These are phyloP conservation scores for Fennellomyces sp. DNA, from an alignment of 371 early-diverging fungal species.

Conservation along the genomic window DNA sequence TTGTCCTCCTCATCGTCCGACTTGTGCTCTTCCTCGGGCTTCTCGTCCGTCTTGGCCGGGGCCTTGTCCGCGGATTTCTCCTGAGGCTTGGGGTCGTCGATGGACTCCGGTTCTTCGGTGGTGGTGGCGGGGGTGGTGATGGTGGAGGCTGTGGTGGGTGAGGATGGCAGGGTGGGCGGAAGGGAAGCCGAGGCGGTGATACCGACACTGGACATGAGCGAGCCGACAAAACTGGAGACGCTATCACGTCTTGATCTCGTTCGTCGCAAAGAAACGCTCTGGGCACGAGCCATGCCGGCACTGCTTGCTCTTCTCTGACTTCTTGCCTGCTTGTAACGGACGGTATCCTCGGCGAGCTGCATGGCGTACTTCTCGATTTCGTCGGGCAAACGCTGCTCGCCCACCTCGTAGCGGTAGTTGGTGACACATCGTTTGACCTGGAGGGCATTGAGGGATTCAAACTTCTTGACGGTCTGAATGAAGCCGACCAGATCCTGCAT, in stretches of 20 bases:
- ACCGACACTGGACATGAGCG: constrained; percentile 27
- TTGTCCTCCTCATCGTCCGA: constrained; percentile 35
- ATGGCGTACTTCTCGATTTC: constrained; percentile 75
- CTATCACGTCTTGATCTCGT: constrained; percentile 32
- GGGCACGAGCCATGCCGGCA: constrained; percentile 10
- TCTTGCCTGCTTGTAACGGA: constrained; percentile 51
- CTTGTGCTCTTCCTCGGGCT: not conserved
- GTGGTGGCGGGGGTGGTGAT: not conserved
- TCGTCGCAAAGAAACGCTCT: constrained; percentile 22
- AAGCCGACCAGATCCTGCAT: constrained; percentile 66
- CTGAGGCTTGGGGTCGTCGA: not conserved
- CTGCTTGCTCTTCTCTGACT: not conserved
- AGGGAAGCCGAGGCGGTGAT: constrained; percentile 21
- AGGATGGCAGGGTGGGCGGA: constrained; percentile 16
- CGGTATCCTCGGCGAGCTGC: constrained; percentile 63
- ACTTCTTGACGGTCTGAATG: constrained; percentile 69
- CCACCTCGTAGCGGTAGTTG: constrained; percentile 84
- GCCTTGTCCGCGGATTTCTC: not conserved
- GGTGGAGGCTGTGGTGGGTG: not conserved
- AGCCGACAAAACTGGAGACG: constrained; percentile 28
- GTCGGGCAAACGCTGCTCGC: constrained; percentile 66
- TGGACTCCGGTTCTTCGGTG: not conserved
- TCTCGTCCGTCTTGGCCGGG: not conserved
- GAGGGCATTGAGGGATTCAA: constrained; percentile 64
- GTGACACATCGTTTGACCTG: constrained; percentile 74